Evolutionary conservation across 1,284 basidiomycete species (phyloP), one percentile per base, ranked within the genome.

Genomic region (Mycena sp.): DNA sequence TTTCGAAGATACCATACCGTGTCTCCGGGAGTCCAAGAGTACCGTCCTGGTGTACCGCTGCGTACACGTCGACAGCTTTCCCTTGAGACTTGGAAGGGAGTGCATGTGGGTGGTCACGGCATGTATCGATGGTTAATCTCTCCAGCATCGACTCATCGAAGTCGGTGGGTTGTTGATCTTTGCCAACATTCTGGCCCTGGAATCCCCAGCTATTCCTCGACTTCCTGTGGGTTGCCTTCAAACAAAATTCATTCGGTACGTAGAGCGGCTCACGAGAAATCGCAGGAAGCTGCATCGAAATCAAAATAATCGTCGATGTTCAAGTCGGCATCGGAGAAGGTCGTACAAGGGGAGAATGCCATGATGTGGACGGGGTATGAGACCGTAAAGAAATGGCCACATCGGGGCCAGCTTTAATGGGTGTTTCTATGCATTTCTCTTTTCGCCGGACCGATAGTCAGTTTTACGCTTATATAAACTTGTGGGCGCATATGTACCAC

Each of bases 201-300:
- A 7, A 40, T 25, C 53, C 50, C 41, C 35, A 41, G 19, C 35
- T 28, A 3, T n/a, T 40, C 2, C 16, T 21, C 2, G 40, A 2
- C 14, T 19, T 46, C 26, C 46, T 43, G 16, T 14, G 46, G 1
- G 19, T 35, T 21, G 17, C 30, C 16, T 3, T 57, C 21, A 63
- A 49, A 45, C 41, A 21, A 40, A 32, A 37, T 43, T 2, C 7
- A 23, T 7, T 32, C n/a, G 19, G 28, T 9, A 46, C 4, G 12
- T n/a, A 17, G 61, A 14, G 28, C 21, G n/a, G 49, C 59, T 58
- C 29, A 57, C 54, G 41, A 43, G 3, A 19, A 26, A 17, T 63
- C 54, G 54, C 54, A 52, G 17, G 61, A 63, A 16, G 61, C 61
- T 38, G 61, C 54, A 32, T 63, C 61, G 21, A 63, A 53, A 35